Evolutionary conservation across 257 asterid species (phyloP).

Genomic region (Euphrasia confusa): DNA sequence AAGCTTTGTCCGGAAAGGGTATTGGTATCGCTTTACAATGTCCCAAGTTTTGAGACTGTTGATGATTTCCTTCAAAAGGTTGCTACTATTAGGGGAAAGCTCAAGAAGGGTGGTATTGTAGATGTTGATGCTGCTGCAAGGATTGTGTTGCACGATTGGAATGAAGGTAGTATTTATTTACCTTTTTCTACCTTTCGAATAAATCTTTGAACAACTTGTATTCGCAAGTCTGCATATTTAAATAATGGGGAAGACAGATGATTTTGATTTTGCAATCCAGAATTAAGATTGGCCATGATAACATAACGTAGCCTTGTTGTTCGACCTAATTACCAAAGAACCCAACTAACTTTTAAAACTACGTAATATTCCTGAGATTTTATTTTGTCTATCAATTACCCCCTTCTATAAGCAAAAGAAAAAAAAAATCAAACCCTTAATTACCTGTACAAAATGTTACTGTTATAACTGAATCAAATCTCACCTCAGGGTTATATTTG

Average conservation of each 20-base stretch:
- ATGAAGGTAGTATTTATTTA: conserved; percentile 55
- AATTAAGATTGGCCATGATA: no score
- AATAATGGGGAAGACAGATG: background rate
- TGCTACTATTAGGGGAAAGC: conserved; percentile 77
- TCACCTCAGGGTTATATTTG: no score
- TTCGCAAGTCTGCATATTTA: background rate
- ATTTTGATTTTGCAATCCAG: background rate
- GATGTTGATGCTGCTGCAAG: conserved; percentile 84
- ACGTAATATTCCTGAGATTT: no score
- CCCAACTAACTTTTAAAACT: no score
- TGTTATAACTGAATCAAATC: no score
- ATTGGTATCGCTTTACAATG: conserved; percentile 68
- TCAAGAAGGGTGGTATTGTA: conserved; percentile 86
- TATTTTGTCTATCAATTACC: no score
- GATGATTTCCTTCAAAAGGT: conserved; percentile 90
- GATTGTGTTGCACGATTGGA: conserved; percentile 93
- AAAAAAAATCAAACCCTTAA: no score
- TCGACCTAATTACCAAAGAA: no score
- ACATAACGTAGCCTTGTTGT: no score
- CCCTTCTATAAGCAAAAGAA: no score
- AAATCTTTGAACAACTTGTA: conserved; percentile 14
- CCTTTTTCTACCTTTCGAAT: conserved; percentile 2
- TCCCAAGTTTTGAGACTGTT: conserved; percentile 66
- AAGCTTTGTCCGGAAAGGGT: conserved; percentile 65
- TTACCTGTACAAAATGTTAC: no score